Conservation (phyloP, 1,284 basidiomycete species). For the Moesziomyces aphidis region DNA sequence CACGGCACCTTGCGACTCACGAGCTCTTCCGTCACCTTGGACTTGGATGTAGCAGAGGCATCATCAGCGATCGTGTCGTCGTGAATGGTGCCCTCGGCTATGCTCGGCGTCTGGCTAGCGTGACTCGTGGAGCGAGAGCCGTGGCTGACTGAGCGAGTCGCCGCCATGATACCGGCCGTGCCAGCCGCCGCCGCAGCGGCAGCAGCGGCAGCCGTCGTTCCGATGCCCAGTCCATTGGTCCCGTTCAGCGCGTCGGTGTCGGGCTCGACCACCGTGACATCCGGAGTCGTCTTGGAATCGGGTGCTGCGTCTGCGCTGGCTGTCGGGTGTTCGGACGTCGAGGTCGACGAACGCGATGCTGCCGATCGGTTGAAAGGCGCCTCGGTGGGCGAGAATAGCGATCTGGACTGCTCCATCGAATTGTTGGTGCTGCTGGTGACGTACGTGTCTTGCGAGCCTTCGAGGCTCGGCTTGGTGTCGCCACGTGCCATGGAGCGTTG, state of each 20-base stretch:
- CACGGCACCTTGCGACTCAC: slow-evolving; percentile 60
- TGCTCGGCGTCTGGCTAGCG: slow-evolving; percentile 27
- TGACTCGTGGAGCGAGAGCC: slow-evolving; percentile 33
- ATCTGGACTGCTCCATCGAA: slow-evolving; percentile 30
- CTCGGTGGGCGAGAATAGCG: slow-evolving; percentile 29
- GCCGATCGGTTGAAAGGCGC: slow-evolving; percentile 15
- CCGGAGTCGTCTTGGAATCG: slow-evolving; percentile 21
- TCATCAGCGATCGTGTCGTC: slow-evolving; percentile 24
- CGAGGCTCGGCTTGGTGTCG: slow-evolving; percentile 33
- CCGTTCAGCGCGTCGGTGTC: neutral
- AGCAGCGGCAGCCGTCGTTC: slow-evolving; percentile 5
- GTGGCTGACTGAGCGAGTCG: slow-evolving; percentile 20
- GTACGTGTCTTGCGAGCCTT: slow-evolving; percentile 35
- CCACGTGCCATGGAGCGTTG: slow-evolving; percentile 16
- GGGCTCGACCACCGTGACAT: slow-evolving; percentile 29
- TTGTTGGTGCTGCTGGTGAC: slow-evolving; percentile 41
- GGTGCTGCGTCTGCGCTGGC: slow-evolving; percentile 11
- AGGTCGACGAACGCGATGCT: slow-evolving; percentile 35
- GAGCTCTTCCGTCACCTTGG: slow-evolving; percentile 29
- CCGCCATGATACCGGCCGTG: slow-evolving; percentile 8
- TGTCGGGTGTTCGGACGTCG: slow-evolving; percentile 28
- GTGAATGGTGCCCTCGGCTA: slow-evolving; percentile 6
- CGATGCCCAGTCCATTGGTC: slow-evolving; percentile 17
- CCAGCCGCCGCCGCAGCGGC: slow-evolving; percentile 3
- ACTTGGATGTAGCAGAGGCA: slow-evolving; percentile 23